Conservation (phyloP, 2,329 filamentous ascomycete species). For the Coniochaeta sp. region DNA sequence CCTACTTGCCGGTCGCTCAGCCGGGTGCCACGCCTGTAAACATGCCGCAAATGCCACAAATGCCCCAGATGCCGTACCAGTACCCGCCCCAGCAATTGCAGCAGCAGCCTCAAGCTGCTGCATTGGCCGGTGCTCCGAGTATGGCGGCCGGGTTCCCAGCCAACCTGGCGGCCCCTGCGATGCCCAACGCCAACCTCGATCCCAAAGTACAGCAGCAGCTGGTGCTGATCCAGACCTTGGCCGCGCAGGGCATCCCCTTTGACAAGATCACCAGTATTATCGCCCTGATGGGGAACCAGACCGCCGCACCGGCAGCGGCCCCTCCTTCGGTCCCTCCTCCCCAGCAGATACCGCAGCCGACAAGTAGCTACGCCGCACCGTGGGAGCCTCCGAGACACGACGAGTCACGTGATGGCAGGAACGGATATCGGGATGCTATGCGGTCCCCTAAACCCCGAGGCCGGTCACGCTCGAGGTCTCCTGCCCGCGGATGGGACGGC, state of each 20-base stretch:
- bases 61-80: slow-evolving; percentile 16
- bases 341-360: slow-evolving; percentile 27
- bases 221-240: slow-evolving; percentile 66
- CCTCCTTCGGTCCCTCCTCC: slow-evolving; percentile 22
- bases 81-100: slow-evolving; percentile 22
- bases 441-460: slow-evolving; percentile 53
- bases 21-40: slow-evolving; percentile 53
- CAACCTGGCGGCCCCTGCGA: slow-evolving; percentile 17
- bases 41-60: slow-evolving; percentile 24
- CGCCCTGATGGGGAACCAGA: slow-evolving; percentile 35
- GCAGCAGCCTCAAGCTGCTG: slow-evolving; percentile 19
- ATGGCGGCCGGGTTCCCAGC: slow-evolving; percentile 28
- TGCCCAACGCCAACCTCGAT: slow-evolving; percentile 23
- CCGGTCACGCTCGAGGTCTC: slow-evolving; percentile 64
- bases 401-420: slow-evolving; percentile 45
- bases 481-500: slow-evolving; percentile 66
- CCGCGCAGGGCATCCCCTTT: slow-evolving; percentile 66
- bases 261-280: slow-evolving; percentile 66
- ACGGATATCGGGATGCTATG: slow-evolving; percentile 46
- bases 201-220: slow-evolving; percentile 62
- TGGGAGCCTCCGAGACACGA: slow-evolving; percentile 29
- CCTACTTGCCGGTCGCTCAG: slow-evolving; percentile 28
- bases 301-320: slow-evolving; percentile 7
- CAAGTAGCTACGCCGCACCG: slow-evolving; percentile 28
- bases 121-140: slow-evolving; percentile 19